phyloP scores from a whole-genome alignment of 1,139 yeast species.

The Kodamaea plutei region DNA sequence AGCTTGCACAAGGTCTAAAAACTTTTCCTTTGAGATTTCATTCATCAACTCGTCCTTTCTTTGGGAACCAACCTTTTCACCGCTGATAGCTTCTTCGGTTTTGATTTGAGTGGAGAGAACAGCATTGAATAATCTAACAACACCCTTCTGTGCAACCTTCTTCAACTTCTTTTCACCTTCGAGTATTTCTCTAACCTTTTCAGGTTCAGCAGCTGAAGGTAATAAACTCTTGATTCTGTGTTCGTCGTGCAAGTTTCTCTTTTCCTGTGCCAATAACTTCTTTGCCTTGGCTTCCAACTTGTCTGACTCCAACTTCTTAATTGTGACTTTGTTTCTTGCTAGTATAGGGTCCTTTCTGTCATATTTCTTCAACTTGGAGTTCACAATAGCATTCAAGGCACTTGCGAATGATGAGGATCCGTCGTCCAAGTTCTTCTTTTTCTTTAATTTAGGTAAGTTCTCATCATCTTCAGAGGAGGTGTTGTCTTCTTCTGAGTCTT shows the following conservation, averaged over 20 bases:
- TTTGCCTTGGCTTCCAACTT: conserved; percentile 83
- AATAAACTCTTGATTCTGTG: conserved; percentile 64
- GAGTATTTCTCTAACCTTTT: conserved; percentile 50
- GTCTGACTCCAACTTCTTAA: conserved; percentile 74
- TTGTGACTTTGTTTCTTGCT: conserved; percentile 66
- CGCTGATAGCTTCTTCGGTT: conserved; percentile 41
- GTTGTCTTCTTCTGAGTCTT: conserved; percentile 20
- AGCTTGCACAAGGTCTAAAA: conserved; percentile 81
- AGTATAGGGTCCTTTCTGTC: conserved; percentile 86
- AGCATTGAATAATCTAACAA: conserved; percentile 86
- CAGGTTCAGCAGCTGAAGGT: conserved; percentile 54
- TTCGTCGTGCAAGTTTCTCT: conserved; percentile 61
- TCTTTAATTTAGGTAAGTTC: conserved; percentile 48
- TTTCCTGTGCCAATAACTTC: conserved; percentile 65
- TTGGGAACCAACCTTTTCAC: conserved; percentile 33
- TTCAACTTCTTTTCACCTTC: conserved; percentile 71
- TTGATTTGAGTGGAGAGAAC: conserved; percentile 76
- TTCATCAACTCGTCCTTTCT: conserved; percentile 62
- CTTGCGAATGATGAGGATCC: conserved; percentile 73
- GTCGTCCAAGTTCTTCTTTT: conserved; percentile 54
- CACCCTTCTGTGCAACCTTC: conserved; percentile 92
- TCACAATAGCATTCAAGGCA: conserved; percentile 81
- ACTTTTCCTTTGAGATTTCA: conserved; percentile 85
- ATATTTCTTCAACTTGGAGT: conserved; percentile 83
- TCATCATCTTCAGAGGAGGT: conserved; percentile 21